These are phyloP conservation scores for Seiridium unicorne DNA, from an alignment of 2,329 filamentous ascomycete genomes.

Conservation along the genomic window DNA sequence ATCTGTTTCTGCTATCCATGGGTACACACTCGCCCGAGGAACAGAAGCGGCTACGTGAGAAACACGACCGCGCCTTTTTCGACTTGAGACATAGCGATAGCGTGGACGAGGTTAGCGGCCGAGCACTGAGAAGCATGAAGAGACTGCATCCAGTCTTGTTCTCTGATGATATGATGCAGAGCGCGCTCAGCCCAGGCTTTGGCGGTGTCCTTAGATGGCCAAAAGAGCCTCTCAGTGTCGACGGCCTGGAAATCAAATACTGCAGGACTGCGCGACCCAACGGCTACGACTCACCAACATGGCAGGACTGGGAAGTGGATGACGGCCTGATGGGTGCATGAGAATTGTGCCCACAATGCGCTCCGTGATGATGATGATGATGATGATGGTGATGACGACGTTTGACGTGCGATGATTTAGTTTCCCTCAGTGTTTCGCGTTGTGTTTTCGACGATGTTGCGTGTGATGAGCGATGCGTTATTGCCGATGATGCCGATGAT, in stretches of 20 bases:
- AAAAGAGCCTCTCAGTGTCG: slow-evolving; percentile 39
- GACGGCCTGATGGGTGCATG: slow-evolving; percentile 31
- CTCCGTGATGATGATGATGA: neutral
- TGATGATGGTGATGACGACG: too few relatives aligned
- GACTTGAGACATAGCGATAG: slow-evolving; percentile 54
- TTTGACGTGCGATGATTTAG: too few relatives aligned
- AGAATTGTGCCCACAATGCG: neutral
- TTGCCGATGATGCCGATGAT: too few relatives aligned
- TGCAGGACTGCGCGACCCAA: slow-evolving; percentile 43
- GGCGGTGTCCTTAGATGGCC: slow-evolving; percentile 42
- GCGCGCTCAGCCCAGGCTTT: slow-evolving; percentile 27
- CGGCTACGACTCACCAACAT: slow-evolving; percentile 57
- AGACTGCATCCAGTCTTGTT: slow-evolving; percentile 31
- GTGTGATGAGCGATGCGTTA: too few relatives aligned
- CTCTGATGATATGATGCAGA: slow-evolving; percentile 24
- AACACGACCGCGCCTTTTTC: slow-evolving; percentile 52
- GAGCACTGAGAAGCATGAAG: slow-evolving; percentile 51
- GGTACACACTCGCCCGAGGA: slow-evolving; percentile 47
- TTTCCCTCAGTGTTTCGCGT: too few relatives aligned
- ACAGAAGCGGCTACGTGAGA: slow-evolving; percentile 44
- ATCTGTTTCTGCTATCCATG: slow-evolving; percentile 32
- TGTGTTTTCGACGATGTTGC: too few relatives aligned
- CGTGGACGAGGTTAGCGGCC: slow-evolving; percentile 56
- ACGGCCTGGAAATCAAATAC: slow-evolving; percentile 45
- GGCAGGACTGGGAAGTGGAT: slow-evolving; percentile 49